Evolutionary conservation across 768 basidiomycete genomes (phyloP).

Genomic region (Russula vinacea): DNA sequence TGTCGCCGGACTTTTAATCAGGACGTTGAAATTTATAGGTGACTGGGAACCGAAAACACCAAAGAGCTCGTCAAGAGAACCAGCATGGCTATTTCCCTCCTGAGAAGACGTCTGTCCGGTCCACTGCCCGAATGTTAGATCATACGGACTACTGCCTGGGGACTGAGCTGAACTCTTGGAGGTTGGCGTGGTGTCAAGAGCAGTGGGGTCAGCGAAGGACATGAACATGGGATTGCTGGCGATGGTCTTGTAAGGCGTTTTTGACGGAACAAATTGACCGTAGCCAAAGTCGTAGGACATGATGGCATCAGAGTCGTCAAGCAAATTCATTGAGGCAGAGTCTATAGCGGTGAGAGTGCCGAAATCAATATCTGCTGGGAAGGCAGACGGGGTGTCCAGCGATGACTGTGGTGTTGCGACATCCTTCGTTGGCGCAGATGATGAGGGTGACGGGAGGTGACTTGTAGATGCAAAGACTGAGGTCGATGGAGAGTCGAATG

Average conservation of each 20-base stretch:
- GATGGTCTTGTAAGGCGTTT: conserved; percentile 68
- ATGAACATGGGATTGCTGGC: conserved; percentile 83
- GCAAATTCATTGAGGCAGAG: conserved; percentile 57
- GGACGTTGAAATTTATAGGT: conserved; percentile 23
- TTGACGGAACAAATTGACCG: conserved; percentile 44
- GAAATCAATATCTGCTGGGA: conserved; percentile 49
- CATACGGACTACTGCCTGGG: conserved; percentile 39
- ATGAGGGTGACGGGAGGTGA: conserved; percentile 24
- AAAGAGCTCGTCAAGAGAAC: conserved; percentile 47
- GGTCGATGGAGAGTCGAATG: conserved; percentile 22
- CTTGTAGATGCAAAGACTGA: conserved; percentile 14
- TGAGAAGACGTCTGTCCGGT: conserved; percentile 33
- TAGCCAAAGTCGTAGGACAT: conserved; percentile 39
- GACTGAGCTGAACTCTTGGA: conserved; percentile 14
- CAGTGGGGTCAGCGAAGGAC: conserved; percentile 58
- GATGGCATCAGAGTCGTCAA: conserved; percentile 50
- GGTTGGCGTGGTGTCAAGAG: conserved; percentile 31
- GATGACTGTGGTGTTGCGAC: conserved; percentile 33
- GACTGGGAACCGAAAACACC: conserved; percentile 39
- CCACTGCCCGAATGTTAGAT: conserved; percentile 43
- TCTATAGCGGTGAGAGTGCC: conserved; percentile 68
- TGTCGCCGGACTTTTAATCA: conserved; percentile 29
- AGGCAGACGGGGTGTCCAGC: conserved; percentile 32
- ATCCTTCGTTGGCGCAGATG: conserved; percentile 27
- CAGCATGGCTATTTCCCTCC: conserved; percentile 38